Conservation (phyloP, 352 stramenopile species). For the Plasmopara muralis region DNA sequence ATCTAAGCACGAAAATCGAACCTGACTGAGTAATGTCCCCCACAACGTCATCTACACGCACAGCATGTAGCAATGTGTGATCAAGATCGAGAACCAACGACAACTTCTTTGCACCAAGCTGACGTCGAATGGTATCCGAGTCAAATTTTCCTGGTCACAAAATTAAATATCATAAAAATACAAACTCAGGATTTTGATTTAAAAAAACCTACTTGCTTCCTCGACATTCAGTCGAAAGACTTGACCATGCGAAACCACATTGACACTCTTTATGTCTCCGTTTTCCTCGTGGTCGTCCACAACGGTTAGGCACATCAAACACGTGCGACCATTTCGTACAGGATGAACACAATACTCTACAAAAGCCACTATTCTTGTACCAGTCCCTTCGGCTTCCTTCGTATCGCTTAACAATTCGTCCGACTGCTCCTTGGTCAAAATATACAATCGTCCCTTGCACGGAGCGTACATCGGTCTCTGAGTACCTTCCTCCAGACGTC, state of each 20-base stretch:
- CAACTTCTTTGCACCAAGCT: constrained; percentile 87
- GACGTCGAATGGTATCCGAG: constrained; percentile 76
- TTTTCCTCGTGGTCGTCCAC: constrained; percentile 71
- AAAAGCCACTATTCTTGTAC: constrained; percentile 34
- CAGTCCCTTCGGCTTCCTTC: constrained; percentile 5
- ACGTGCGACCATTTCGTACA: constrained; percentile 62
- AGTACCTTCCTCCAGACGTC: constrained; percentile 53
- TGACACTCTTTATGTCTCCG: constrained; percentile 63
- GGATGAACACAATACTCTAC: constrained; percentile 80
- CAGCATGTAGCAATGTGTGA: constrained; percentile 95
- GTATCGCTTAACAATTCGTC: constrained; percentile 13
- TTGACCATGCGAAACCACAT: constrained; percentile 81
- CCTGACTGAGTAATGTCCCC: constrained; percentile 49
- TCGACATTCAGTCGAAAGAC: constrained; percentile 93
- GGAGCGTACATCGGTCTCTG: constrained; percentile 55
- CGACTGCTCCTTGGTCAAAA: constrained; percentile 22
- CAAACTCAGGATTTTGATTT: constrained; percentile 15
- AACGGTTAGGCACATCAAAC: constrained; percentile 71
- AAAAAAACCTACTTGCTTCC: constrained; percentile 87
- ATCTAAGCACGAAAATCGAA: constrained; percentile 11
- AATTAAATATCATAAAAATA: constrained; percentile 2
- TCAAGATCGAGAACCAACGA: constrained; percentile 96
- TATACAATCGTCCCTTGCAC: constrained; percentile 87
- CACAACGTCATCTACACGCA: constrained; percentile 64
- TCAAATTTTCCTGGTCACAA: constrained; percentile 74